Base-by-base conservation (phyloP, 139 green algal genomes). In the Chlorella sp. region DNA sequence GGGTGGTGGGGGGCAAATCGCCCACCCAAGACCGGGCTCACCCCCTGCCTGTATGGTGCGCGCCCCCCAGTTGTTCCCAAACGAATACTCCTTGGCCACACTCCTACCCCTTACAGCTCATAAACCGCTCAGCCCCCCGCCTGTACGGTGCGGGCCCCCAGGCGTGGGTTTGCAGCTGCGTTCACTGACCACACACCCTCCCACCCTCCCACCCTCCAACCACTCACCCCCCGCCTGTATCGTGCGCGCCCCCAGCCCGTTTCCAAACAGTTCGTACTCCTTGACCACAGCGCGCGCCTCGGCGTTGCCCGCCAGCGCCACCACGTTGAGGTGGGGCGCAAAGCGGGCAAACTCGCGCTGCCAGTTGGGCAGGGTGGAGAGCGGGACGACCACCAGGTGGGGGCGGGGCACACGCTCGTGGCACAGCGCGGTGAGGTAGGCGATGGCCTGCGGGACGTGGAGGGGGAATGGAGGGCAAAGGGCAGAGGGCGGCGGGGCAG, bases 281-380 rank as follows among this genome's bases (percentile, higher is more conserved):
- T 88, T 88, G n/a, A 88, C 42, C 28, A 42, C 19, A 3, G 39
- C 84, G 60, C 84, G 64, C 19, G 84, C 64, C 84, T 88, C 66
- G 3, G 68, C 84, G 39, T 80, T 81, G 66, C 79, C 84, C 30
- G 84, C 3, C 18, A 88, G 66, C 12, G 84, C 39, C 39, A 88
- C 84, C 66, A 88, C 84, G 19, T 88, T 88, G 39, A 88, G 84
- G 66, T 88, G 84, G 22, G 84, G 66, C 30, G 84, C 84, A 48
- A 88, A 88, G 30, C 84, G 64, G 30, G 84, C 84, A 79, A 88
- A 78, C 84, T 88, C 84, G 11, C 84, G 84, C 68, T 81, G 39
- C 84, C 84, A 88, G 84, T 88, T 81, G 66, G 84, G 84, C 68
- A 88, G 39, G 3, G 84, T 88, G 84, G 84, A 88, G 2, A 88